Conservation (phyloP, 345 rosid genomes). For the Pugionium dolabratum region DNA sequence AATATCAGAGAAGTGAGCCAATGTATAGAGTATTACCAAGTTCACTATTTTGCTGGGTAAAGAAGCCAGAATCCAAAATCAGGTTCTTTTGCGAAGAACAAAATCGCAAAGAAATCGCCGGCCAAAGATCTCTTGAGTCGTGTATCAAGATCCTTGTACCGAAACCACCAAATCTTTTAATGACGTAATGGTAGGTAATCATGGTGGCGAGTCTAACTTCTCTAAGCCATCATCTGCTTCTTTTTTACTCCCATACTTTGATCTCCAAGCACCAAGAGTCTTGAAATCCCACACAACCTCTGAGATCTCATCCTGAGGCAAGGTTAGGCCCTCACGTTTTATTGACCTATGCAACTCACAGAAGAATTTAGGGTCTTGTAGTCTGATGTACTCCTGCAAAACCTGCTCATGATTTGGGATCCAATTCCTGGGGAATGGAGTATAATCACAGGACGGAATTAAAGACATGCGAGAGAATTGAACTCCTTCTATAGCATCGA, state of each 20-base stretch:
- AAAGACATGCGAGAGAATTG: constrained; percentile 88
- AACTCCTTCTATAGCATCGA: constrained; percentile 90
- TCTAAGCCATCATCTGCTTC: constrained; percentile 39
- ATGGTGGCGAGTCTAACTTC: constrained; percentile 28
- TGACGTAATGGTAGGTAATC: constrained; percentile 2
- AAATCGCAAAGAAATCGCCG: background rate
- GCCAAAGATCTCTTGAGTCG: constrained; percentile 12
- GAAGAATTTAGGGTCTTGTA: constrained; percentile 85
- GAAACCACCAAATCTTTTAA: background rate
- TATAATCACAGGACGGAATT: constrained; percentile 93
- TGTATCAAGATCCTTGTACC: constrained; percentile 19
- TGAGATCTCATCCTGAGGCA: constrained; percentile 91
- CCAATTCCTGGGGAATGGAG: constrained; percentile 91
- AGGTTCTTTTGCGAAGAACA: background rate
- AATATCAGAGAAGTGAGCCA: background rate
- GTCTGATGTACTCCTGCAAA: constrained; percentile 70
- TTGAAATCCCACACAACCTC: constrained; percentile 85
- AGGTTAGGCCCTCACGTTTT: constrained; percentile 56
- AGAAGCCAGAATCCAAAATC: constrained; percentile 7
- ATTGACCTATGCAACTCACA: constrained; percentile 67
- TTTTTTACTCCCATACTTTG: constrained; percentile 40
- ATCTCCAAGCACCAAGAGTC: constrained; percentile 72
- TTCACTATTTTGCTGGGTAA: constrained; percentile 12
- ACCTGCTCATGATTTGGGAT: constrained; percentile 79
- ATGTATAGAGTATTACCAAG: constrained; percentile 23